Evolutionary conservation across 192 early-diverging fungal species (phyloP), one percentile per base, ranked within the genome.

Genomic region (Gorgonomyces haynaldii): DNA sequence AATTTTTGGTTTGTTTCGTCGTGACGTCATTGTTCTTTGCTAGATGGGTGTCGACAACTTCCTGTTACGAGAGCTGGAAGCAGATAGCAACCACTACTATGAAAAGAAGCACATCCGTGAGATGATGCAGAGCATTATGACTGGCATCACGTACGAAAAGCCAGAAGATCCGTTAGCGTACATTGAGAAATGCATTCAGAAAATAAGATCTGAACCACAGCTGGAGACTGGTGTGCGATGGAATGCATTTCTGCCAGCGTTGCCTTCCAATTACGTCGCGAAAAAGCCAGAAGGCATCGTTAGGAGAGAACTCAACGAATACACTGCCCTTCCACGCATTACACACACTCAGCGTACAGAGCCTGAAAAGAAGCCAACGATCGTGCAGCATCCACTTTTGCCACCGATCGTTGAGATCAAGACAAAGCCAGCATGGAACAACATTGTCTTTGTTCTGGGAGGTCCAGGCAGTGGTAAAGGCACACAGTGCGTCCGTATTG

Each of bases 401-500:
- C 19, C 23, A 2, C 25, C 25, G 22, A n/a, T 43, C 7, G 3
- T 28, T 8, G 15, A 43, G 15, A 28, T 28, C 42, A 28, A 28
- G 7, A 25, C 42, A 28, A 8, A 28, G 1, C 42, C 42, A 0
- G 42, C 25, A n/a, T n/a, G n/a, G n/a, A 15, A n/a, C 23, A 58
- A 51, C 37, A 55, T 61, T 22, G 45, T 61, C 16, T 55, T 61
- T 43, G 53, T 55, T n/a, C 34, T 55, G 4, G 59, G 59, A 40
- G 45, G 48, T 39, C 25, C 36, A 41, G 56, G 56, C 84, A 46
- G 79, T 91, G 34, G 32, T 49, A 96, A 96, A 59, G 94, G 94
- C 22, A 98, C 95, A 9, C 87, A 96, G 59, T 94, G 90, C 56
- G 81, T 63, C 1, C 72, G 77, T 15, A 62, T 98, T n/a, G 82